Evolutionary conservation across 768 basidiomycete genomes (phyloP), one percentile per base, ranked within the genome.

Genomic region (Boletus eberwhitei): DNA sequence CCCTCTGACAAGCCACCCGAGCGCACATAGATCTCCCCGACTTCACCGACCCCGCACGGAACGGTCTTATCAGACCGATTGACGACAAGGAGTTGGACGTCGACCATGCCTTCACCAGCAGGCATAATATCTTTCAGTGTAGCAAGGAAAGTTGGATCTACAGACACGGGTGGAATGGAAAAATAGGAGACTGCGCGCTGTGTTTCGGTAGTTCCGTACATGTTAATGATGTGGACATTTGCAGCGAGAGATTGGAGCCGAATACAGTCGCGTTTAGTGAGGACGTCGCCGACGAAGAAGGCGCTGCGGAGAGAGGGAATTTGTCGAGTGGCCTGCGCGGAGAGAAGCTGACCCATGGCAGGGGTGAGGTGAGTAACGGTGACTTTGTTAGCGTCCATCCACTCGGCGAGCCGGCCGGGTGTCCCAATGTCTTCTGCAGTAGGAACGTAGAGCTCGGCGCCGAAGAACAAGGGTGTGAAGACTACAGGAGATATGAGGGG

Each of bases 141-240:
- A 22, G 87, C 83, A 39, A 98, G 80, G 81, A 97, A 98, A 2
- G 93, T 94, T 1, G 87, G 80, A 66, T 98, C 94, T 52, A 79
- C 79, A 8, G 86, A 75, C 9, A 96, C 82, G 49, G 90, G 82
- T 2, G 96, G 94, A 62, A 98, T 93, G 21, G 86, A 81, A 68
- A 95, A 98, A 74, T 98, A 98, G 21, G 95, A 98, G 11, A 99
- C 97, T 2, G 97, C 97, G 49, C 97, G 90, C 70, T 99, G 97
- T 8, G 97, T 98, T 74, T 99, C 97, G 21, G 97, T 99, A 8
- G 97, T 98, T 16, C 97, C 97, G 71, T 98, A 99, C 97, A 99
- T 99, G 78, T 99, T 99, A 72, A 98, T 87, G 68, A 99, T 98
- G 34, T 85, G 79, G 14, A 95, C 93, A 63, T 98, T 97, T 13